phyloP scores from a whole-genome alignment of 129 eudicot species.

The Arctium lappa region DNA sequence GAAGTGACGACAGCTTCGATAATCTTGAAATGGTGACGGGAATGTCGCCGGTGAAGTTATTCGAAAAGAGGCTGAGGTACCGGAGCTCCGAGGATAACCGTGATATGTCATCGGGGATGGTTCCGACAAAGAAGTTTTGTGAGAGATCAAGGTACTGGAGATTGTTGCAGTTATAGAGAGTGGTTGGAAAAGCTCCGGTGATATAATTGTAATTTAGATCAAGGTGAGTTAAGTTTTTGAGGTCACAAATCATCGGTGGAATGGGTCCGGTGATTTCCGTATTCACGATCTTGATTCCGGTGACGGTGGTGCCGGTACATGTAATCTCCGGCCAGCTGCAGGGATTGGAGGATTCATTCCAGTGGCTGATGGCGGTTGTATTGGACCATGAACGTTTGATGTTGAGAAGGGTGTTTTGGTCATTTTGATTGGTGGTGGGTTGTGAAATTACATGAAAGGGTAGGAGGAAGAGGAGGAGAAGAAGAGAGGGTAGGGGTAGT shows the following conservation, averaged over 20 bases:
- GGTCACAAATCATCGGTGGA: constrained; percentile 63
- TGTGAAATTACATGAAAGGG: constrained; percentile 52
- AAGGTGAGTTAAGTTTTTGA: constrained; percentile 50
- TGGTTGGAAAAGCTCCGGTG: constrained; percentile 48
- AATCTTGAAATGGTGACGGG: constrained; percentile 47
- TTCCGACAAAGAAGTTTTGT: constrained; percentile 47
- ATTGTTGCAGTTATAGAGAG: constrained; percentile 58
- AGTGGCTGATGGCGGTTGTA: constrained; percentile 45
- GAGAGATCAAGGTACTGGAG: constrained; percentile 61
- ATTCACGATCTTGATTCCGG: constrained; percentile 25
- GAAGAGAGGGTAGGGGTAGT: constrained; percentile 19
- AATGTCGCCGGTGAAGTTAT: constrained; percentile 77
- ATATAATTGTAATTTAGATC: constrained; percentile 41
- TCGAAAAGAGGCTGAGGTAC: constrained; percentile 32
- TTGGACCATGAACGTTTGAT: constrained; percentile 51
- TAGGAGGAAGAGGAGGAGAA: constrained; percentile 33
- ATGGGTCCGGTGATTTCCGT: constrained; percentile 29
- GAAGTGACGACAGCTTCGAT: constrained; percentile 40
- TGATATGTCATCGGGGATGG: constrained; percentile 46
- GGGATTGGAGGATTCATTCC: constrained; percentile 50
- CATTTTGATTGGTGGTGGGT: constrained; percentile 26
- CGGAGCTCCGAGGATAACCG: constrained; percentile 40
- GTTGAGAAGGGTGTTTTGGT: constrained; percentile 45
- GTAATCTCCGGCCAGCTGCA: constrained; percentile 74
- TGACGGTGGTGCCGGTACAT: constrained; percentile 39